Evolutionary conservation across 2,329 filamentous ascomycete species (phyloP), one percentile per base, ranked within the genome.

Genomic region (Endoconidiophora laricicola): DNA sequence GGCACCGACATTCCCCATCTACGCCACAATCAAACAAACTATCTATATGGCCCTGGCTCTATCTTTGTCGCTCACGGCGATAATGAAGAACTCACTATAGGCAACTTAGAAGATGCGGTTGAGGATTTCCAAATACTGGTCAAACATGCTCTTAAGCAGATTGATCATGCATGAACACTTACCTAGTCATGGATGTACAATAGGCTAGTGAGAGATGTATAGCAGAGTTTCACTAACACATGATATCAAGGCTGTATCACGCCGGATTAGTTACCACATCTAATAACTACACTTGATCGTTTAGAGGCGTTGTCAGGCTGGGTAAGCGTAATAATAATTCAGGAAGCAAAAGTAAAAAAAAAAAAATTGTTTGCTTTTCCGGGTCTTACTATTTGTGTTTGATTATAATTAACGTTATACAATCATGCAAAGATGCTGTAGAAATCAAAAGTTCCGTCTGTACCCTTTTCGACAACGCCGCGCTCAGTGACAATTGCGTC

Each of bases 401-500:
- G 9, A 33, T 33, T 12, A 12, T 33, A 12, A 12, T 33, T 12
- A 9, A 2, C 12, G 29, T 33, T 33, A 33, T 33, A 33, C 29
- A 33, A 12, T 33, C 29, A 44, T 38, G 18, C 40, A 54, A 45
- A 48, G 22, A 54, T 44, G 6, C 22, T 29, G 3, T 29, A 20
- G 26, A 56, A 52, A 29, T 79, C 69, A 58, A 94, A 96, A 20
- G 65, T 68, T 1, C 86, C 87, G 52, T 81, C 71, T 2, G 67
- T 62, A 43, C 76, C 77, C 69, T 90, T 94, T 59, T 86, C 81
- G 2, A 93, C 79, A 6, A 87, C 84, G 0, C 90, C 90, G 58
- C 83, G 79, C 66, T 98, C 91, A 0, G 91, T 98, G 55, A 96
- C 85, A 52, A 98, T 83, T 2, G 84, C 87, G 64, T 98, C 91